phyloP scores from a whole-genome alignment of 768 basidiomycete species.

The Termitomyces sp. region DNA sequence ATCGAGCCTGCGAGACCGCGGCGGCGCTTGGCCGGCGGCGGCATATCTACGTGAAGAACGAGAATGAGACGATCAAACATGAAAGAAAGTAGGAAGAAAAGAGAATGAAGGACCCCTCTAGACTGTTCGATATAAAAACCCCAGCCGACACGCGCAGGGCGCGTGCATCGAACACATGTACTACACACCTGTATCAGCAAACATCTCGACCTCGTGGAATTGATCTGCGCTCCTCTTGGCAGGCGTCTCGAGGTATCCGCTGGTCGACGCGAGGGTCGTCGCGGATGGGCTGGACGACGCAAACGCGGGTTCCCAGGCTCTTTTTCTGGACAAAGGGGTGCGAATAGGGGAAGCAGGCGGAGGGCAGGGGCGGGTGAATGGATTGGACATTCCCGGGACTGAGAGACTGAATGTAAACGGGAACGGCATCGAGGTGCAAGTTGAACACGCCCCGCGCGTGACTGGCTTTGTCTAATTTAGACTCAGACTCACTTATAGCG shows the following conservation, averaged over 20 bases:
- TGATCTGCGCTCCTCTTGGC: conserved; percentile 32
- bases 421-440: conserved; percentile 37
- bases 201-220: conserved; percentile 16
- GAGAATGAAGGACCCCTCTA: not conserved
- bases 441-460: not conserved
- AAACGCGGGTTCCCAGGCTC: conserved; percentile 69
- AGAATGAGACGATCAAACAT: conserved; percentile 33
- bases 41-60: conserved; percentile 59
- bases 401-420: conserved; percentile 69
- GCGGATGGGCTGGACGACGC: conserved; percentile 50
- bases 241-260: conserved; percentile 67
- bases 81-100: not conserved
- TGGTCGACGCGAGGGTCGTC: conserved; percentile 46
- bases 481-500: no score
- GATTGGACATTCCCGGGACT: conserved; percentile 63
- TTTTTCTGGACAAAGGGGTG: conserved; percentile 14
- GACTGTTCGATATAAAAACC: conserved; percentile 1
- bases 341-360: conserved; percentile 18
- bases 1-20: conserved; percentile 79
- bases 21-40: conserved; percentile 73
- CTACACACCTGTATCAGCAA: conserved; percentile 16
- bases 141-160: conserved; percentile 5
- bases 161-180: not conserved
- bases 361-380: conserved; percentile 37
- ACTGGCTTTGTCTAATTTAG: not conserved